A percentile compares a stretch with the other conserved stretches of the same genome.
Conservation (phyloP, 2,329 filamentous ascomycete genomes). For the Coniosporium tulheliwenetii region DNA sequence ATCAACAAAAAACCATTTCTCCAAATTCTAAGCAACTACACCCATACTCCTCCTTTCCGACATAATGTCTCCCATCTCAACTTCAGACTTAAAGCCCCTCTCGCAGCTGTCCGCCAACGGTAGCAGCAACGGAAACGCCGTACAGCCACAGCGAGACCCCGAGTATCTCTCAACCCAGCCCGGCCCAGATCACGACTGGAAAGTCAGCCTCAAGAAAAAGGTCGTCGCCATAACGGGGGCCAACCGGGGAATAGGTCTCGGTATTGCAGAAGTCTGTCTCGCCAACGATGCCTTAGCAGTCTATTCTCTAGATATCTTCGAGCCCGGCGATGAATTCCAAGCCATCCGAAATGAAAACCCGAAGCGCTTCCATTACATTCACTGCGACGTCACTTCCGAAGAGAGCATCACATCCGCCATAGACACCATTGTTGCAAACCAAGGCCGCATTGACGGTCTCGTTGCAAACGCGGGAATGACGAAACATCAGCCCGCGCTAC, state of each 20-base stretch:
- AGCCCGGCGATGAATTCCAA: slow-evolving; percentile 26
- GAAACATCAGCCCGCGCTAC: slow-evolving; percentile 35
- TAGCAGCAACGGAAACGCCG: slow-evolving; percentile 1
- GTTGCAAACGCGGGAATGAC: slow-evolving; percentile 35
- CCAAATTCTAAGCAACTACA: too few species aligned
- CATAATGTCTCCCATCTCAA: too few species aligned
- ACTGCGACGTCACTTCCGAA: slow-evolving; percentile 32
- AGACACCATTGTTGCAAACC: slow-evolving; percentile 27
- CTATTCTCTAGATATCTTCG: slow-evolving; percentile 31
- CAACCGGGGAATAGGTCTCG: neutral
- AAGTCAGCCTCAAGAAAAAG: slow-evolving; percentile 15
- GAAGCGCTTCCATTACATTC: slow-evolving; percentile 22
- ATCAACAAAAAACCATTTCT: too few species aligned
- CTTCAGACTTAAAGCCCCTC: too few species aligned
- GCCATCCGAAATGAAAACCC: slow-evolving; percentile 23
- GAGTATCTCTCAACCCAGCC: slow-evolving; percentile 23
- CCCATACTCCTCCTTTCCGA: too few species aligned
- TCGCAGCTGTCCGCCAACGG: too few species aligned
- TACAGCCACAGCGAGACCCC: slow-evolving; percentile 12
- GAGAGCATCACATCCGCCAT: slow-evolving; percentile 26
- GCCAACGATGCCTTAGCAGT: slow-evolving; percentile 26
- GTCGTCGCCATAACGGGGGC: neutral
- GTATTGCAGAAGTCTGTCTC: slow-evolving; percentile 14
- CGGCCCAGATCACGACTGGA: slow-evolving; percentile 22
- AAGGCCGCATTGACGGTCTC: slow-evolving; percentile 32